Evolutionary conservation across 208 protist species (phyloP), one percentile per base, ranked within the genome.

Genomic region (Acanthamoeba lenticulata): DNA sequence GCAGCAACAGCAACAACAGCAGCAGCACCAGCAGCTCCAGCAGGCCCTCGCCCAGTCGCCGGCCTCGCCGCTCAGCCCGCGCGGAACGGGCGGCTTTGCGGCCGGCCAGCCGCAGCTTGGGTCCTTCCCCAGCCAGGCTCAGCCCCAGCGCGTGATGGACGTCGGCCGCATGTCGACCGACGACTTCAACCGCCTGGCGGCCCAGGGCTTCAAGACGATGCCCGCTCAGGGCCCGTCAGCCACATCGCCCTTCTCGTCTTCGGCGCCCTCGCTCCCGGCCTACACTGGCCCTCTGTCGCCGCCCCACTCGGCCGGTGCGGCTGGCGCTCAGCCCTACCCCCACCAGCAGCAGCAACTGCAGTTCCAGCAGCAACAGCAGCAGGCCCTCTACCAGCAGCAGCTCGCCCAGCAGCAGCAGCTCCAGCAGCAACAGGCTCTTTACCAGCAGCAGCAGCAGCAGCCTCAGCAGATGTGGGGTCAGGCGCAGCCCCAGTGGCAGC

Each of bases 21-120:
- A 57, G 36, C 45, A 67, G 83, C 83, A 69, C 6, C 49, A 47
- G 47, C 83, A 90, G 47, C 83, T 90, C 29, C 83, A 90, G 55
- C 83, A 65, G 47, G 45, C 83, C 45, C 42, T 69, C 52, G 29
- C 83, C 29, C 45, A 69, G 47, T 60, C 83, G 40, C 45, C 52
- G 32, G 52, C 55, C 55, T 60, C 83, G 1, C 83, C 45, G 5
- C 45, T 60, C 49, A 67, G 83, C 83, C 55, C 83, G 21, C 55
- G 45, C 1, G 83, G 83, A 17, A 90, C 77, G 13, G 62, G 62
- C 29, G 62, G 34, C 83, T 90, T 38, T 47, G 24, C 47, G 4
- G 2, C 47, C 24, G 83, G 7, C 24, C 83, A 69, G 52, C 34
- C 42, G 1, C 83, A 60, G 40, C 83, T 21, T 34, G 32, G 36